Evolutionary conservation across 805 yeast genomes (phyloP).

Genomic region (Kodamaea sagamina): DNA sequence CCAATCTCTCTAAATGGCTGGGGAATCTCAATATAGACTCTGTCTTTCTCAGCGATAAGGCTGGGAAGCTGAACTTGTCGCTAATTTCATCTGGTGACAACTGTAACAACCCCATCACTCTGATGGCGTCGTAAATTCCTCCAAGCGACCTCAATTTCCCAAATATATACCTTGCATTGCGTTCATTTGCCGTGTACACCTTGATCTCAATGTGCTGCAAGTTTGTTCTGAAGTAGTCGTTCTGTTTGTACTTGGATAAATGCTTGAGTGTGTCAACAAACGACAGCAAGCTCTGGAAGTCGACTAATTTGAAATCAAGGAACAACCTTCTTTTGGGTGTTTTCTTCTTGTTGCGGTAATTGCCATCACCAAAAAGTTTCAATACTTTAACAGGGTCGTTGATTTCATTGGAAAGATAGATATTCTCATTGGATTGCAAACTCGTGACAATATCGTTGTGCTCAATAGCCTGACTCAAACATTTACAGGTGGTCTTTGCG

Average conservation of each 20-base stretch:
- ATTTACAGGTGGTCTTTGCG: slow-evolving; percentile 1
- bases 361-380: neutral
- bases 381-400: slow-evolving; percentile 8
- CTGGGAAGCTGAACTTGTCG: neutral
- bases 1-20: slow-evolving; percentile 7
- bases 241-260: slow-evolving; percentile 4
- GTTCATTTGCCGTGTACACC: slow-evolving; percentile 6
- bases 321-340: slow-evolving; percentile 6
- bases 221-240: slow-evolving; percentile 4
- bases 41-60: neutral
- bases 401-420: slow-evolving; percentile 10
- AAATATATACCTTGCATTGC: slow-evolving; percentile 8
- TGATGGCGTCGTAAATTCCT: slow-evolving; percentile 9
- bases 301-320: slow-evolving; percentile 11
- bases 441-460: slow-evolving; percentile 5
- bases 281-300: slow-evolving; percentile 5
- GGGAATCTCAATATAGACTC: slow-evolving; percentile 9
- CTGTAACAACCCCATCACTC: slow-evolving; percentile 11
- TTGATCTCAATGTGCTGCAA: slow-evolving; percentile 11
- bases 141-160: slow-evolving; percentile 9
- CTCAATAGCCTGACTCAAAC: slow-evolving; percentile 6
- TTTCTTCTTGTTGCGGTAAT: slow-evolving; percentile 1
- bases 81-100: slow-evolving; percentile 3
- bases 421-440: neutral
- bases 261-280: slow-evolving; percentile 8